phyloP scores from a whole-genome alignment of 345 rosid species.

The Eucalyptus victrix region DNA sequence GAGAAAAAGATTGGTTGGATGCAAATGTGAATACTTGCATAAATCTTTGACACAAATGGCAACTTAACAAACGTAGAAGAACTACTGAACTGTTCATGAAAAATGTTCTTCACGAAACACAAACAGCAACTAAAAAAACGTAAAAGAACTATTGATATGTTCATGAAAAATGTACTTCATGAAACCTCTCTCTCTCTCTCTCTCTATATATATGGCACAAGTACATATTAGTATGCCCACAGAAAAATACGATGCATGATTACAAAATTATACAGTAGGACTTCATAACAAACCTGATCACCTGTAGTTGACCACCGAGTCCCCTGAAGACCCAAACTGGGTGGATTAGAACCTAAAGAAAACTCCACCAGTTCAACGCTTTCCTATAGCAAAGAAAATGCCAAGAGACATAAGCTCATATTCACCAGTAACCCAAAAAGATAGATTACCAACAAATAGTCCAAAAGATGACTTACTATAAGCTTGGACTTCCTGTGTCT shows the following conservation, averaged over 20 bases:
- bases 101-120: not conserved
- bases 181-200: not conserved
- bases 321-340: constrained; percentile 74
- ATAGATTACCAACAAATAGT: not conserved
- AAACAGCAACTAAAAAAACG: not conserved
- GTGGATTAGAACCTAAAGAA: constrained; percentile 74
- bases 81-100: not conserved
- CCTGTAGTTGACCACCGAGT: constrained; percentile 71
- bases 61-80: not conserved
- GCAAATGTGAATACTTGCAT: not conserved
- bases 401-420: not conserved
- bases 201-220: not conserved
- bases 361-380: constrained; percentile 69
- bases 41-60: not conserved
- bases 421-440: not conserved
- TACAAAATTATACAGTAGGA: not conserved
- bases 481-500: constrained; percentile 58
- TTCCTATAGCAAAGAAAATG: constrained; percentile 36
- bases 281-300: constrained; percentile 57
- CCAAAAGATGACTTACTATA: constrained; percentile 43
- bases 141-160: not conserved
- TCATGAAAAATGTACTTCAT: not conserved
- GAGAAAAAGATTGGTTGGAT: not conserved
- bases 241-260: not conserved
- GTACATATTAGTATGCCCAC: not conserved